Evolutionary conservation across 1,139 yeast species (phyloP), one percentile per base, ranked within the genome.

Genomic region (Williopsis jadinii): DNA sequence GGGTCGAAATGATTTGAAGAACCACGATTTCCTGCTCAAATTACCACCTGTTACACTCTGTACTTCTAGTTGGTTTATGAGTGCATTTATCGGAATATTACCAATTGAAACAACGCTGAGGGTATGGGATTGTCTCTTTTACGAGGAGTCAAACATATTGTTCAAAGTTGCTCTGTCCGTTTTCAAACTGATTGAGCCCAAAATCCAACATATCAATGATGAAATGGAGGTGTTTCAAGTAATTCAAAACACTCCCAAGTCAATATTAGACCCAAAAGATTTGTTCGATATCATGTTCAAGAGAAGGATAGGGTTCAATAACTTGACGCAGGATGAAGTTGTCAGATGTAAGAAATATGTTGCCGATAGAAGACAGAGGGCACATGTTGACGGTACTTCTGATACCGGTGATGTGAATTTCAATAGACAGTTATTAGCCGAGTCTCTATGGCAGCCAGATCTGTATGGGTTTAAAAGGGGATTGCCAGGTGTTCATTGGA

Each of bases 51-150:
- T 92, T 5, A 85, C 97, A 1, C 70, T 92, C 35, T 95, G 95
- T 50, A 90, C 97, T 0, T 90, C 97, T 0, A 82, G 95, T 38
- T 92, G 98, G 98, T 92, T 92, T 60, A 92, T 92, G 98, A 84
- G 96, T 49, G 75, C 87, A 8, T 92, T 84, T 63, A 87, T 90
- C 33, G 95, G 95, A 0, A 77, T 80, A 2, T 63, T 92, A 34
- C 98, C 97, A 0, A 77, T 86, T 13, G 97, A 92, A 58, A 79
- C 95, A 0, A 83, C 86, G 10, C 66, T 92, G 39, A 67, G 97
- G 43, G 82, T 92, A 0, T 92, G 98, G 98, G 98, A 92, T 61
- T 85, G 94, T 40, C 64, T 92, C 42, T 90, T 95, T 70, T 87
- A 84, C 56, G 97, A 92, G 59, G 97, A 88, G 19, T 82, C 95